Conservation (phyloP, 2,329 filamentous ascomycete genomes). For the Huntiella omanensis region DNA sequence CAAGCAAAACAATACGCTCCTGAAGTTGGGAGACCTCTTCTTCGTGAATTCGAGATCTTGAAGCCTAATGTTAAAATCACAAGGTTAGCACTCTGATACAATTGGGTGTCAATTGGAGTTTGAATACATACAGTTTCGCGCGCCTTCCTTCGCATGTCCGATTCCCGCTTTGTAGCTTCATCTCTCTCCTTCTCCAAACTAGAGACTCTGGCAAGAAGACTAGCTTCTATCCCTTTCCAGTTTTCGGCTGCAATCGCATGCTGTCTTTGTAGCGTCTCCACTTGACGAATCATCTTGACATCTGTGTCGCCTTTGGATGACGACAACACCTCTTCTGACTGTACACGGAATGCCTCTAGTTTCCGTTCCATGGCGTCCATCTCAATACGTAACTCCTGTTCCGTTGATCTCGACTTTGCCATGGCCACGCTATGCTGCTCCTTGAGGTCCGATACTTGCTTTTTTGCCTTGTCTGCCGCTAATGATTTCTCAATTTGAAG, state of each 20-base stretch:
- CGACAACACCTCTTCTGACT: constrained; percentile 78
- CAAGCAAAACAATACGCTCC: constrained; percentile 17
- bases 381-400: constrained; percentile 68
- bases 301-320: constrained; percentile 66
- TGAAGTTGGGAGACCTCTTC: constrained; percentile 62
- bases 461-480: constrained; percentile 42
- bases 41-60: constrained; percentile 35
- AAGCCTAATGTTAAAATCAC: background rate
- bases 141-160: constrained; percentile 73
- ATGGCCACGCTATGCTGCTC: constrained; percentile 55
- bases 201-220: constrained; percentile 56
- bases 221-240: constrained; percentile 91
- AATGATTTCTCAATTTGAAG: constrained; percentile 66
- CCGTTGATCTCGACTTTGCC: constrained; percentile 47
- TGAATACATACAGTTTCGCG: constrained; percentile 54
- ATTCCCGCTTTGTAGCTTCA: constrained; percentile 65
- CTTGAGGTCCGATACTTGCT: constrained; percentile 51
- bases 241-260: constrained; percentile 90
- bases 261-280: constrained; percentile 89
- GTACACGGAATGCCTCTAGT: constrained; percentile 66
- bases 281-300: constrained; percentile 76
- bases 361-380: constrained; percentile 64
- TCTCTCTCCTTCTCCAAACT: constrained; percentile 80
- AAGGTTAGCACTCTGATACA: background rate
- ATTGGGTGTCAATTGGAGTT: background rate